phyloP scores from a whole-genome alignment of 1,284 basidiomycete genomes.

The Pisolithus thermaeus region DNA sequence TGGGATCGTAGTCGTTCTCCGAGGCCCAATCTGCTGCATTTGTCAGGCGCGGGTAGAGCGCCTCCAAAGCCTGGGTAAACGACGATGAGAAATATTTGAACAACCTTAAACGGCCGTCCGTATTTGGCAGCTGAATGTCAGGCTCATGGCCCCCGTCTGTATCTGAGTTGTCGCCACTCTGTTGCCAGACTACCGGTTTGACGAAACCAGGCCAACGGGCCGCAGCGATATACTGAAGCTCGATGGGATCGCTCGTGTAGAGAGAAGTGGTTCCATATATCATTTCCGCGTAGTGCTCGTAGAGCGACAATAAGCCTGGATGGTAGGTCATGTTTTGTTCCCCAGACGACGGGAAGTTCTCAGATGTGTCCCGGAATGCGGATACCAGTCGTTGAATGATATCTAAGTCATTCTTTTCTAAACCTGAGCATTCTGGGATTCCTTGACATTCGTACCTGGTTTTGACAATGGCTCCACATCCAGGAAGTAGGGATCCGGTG shows the following conservation, averaged over 20 bases:
- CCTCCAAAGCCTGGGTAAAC: conserved; percentile 54
- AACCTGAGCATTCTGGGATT: background rate
- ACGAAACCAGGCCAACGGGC: conserved; percentile 79
- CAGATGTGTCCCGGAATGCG: conserved; percentile 27
- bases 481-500: conserved; percentile 74
- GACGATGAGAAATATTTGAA: conserved; percentile 54
- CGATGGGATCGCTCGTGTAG: conserved; percentile 61
- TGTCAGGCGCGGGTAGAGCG: conserved; percentile 58
- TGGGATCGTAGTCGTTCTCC: conserved; percentile 34
- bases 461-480: conserved; percentile 54
- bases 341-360: conserved; percentile 14
- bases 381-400: conserved; percentile 27
- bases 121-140: conserved; percentile 34
- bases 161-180: conserved; percentile 26
- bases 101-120: conserved; percentile 59
- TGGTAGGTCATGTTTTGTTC: conserved; percentile 39
- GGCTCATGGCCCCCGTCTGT: conserved; percentile 20
- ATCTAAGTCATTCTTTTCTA: conserved; percentile 10
- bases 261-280: conserved; percentile 61
- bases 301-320: conserved; percentile 52
- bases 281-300: conserved; percentile 59
- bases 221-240: conserved; percentile 70
- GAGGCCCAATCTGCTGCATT: conserved; percentile 56
- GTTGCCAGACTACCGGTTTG: conserved; percentile 56
- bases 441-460: conserved; percentile 42